Conservation (phyloP, 495 filamentous ascomycete genomes). For the Tuber microsphaerosporum region DNA sequence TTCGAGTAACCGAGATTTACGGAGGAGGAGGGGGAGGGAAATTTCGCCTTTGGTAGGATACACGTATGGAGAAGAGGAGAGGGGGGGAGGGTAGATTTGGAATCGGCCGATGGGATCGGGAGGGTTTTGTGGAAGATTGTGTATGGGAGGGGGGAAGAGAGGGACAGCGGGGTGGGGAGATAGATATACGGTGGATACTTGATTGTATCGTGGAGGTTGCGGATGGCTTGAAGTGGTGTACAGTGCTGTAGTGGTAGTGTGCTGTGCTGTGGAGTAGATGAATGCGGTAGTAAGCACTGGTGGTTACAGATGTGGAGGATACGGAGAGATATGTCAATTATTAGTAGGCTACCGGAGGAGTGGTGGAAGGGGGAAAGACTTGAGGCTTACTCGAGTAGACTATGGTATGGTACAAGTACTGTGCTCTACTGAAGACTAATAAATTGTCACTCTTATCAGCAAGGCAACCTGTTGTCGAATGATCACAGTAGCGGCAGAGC, state of each 20-base stretch:
- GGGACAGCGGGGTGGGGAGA: no score
- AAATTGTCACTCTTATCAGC: background rate
- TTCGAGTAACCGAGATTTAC: background rate
- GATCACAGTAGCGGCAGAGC: background rate
- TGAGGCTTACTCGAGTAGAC: background rate
- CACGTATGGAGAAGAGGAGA: background rate
- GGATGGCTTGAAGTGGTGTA: background rate
- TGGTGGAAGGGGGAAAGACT: background rate
- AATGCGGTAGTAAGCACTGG: background rate
- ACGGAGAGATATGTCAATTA: background rate
- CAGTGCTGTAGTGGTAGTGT: background rate
- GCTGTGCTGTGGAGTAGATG: background rate
- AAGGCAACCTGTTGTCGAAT: background rate
- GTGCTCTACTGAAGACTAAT: background rate
- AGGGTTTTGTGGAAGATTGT: background rate
- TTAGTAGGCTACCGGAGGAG: conserved; percentile 2
- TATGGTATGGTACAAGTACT: no score
- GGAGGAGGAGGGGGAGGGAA: background rate
- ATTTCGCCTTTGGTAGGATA: background rate
- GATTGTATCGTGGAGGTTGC: background rate
- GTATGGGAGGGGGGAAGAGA: background rate
- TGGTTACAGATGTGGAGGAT: background rate
- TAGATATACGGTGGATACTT: background rate
- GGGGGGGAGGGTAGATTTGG: background rate
- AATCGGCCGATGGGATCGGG: conserved; percentile 4